phyloP scores from a whole-genome alignment of 257 asterid species.

The Cinchona pubescens region DNA sequence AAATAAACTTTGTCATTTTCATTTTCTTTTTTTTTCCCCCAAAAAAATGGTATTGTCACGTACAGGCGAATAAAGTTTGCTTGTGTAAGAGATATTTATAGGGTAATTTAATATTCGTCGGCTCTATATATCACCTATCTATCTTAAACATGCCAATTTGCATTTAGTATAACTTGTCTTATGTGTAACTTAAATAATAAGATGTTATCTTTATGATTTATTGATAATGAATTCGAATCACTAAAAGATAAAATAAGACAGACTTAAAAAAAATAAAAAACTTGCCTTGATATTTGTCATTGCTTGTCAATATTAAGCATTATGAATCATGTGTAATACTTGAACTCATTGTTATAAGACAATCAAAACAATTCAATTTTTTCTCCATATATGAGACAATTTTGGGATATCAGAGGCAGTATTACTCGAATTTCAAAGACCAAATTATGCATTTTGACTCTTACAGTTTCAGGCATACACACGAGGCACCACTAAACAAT shows the following conservation, averaged over 20 bases:
- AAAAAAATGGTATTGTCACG: not conserved
- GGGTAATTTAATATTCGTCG: no score
- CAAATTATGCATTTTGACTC: conserved; percentile 36
- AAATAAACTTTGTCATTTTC: not conserved
- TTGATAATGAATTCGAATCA: no score
- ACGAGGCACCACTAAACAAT: conserved; percentile 30
- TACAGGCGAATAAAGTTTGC: no score
- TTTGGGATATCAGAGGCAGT: conserved; percentile 7
- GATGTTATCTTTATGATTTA: no score
- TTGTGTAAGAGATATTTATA: no score
- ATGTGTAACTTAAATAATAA: no score
- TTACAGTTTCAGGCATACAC: conserved; percentile 37
- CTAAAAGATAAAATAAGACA: no score
- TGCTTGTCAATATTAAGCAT: not conserved
- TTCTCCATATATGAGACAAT: not conserved
- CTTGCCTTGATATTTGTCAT: not conserved
- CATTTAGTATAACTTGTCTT: no score
- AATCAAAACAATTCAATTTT: not conserved
- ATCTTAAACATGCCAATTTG: no score
- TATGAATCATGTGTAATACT: not conserved
- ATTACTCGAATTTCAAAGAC: conserved; percentile 11
- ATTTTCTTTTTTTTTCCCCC: not conserved
- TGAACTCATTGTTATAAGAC: not conserved
- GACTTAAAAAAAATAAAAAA: no score
- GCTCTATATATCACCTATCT: no score